A percentile compares a stretch with the other conserved stretches of the same genome.
These are phyloP conservation scores for Colletotrichum godetiae DNA, from an alignment of 2,329 filamentous ascomycete genomes.

Conservation along the genomic window DNA sequence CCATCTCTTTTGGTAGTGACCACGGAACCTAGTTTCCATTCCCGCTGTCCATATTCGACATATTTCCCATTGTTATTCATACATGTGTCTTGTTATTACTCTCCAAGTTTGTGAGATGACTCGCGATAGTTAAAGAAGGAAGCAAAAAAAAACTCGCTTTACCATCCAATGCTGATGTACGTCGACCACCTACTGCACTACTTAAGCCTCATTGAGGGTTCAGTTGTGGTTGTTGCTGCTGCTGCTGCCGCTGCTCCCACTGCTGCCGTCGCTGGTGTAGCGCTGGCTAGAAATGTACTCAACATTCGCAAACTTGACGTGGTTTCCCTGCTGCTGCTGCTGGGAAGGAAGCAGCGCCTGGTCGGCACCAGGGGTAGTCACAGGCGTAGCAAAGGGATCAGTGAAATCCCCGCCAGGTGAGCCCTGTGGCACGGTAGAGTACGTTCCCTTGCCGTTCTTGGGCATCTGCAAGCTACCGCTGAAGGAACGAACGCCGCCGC, in stretches of 20 bases:
- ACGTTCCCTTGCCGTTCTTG: slow-evolving; percentile 1
- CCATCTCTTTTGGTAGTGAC: background rate
- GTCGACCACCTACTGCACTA: background rate
- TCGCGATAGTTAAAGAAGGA: background rate
- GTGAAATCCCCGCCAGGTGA: slow-evolving; percentile 3
- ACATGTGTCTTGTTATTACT: slow-evolving; percentile 6
- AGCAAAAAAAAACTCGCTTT: slow-evolving; percentile 12
- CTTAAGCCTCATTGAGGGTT: background rate
- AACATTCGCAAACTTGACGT: slow-evolving; percentile 15
- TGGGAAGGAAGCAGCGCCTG: slow-evolving; percentile 6
- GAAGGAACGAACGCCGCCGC: slow-evolving; percentile 14
- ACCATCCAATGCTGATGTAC: background rate
- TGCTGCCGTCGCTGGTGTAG: slow-evolving; percentile 2
- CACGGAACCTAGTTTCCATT: background rate
- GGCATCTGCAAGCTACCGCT: slow-evolving; percentile 1
- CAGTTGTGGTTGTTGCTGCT: background rate
- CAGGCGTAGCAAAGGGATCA: slow-evolving; percentile 27
- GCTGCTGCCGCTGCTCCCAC: slow-evolving; percentile 4
- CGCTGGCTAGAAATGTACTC: slow-evolving; percentile 12
- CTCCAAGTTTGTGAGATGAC: background rate
- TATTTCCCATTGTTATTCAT: slow-evolving; percentile 5
- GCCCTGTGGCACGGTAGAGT: slow-evolving; percentile 10
- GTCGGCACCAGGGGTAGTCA: slow-evolving; percentile 1
- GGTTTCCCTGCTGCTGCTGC: background rate
- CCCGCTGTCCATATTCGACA: slow-evolving; percentile 5